Conservation (phyloP, 2,329 filamentous ascomycete genomes). For the Aspergillus texensis region DNA sequence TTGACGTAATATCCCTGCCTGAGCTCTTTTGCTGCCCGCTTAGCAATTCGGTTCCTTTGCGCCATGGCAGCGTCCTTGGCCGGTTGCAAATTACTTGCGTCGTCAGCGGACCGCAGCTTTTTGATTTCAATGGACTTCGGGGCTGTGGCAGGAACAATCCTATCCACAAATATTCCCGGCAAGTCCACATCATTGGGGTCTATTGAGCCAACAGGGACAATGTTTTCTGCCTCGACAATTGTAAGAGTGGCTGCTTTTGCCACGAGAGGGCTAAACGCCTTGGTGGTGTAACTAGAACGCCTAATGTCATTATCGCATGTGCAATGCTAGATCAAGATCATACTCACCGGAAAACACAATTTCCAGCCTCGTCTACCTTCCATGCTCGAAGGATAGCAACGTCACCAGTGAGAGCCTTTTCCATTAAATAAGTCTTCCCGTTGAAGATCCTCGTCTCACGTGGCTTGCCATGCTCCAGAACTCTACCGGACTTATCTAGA, state of each 20-base stretch:
- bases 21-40: constrained; percentile 76
- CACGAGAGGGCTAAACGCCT: constrained; percentile 75
- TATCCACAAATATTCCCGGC: constrained; percentile 80
- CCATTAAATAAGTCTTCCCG: constrained; percentile 74
- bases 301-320: constrained; percentile 1
- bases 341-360: constrained; percentile 72
- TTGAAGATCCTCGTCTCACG: constrained; percentile 74
- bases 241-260: constrained; percentile 77
- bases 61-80: constrained; percentile 35
- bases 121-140: constrained; percentile 73
- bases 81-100: constrained; percentile 42
- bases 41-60: constrained; percentile 66
- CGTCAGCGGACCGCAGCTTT: constrained; percentile 55
- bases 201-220: constrained; percentile 74
- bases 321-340: background rate
- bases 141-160: constrained; percentile 73
- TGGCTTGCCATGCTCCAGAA: constrained; percentile 68
- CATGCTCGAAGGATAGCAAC: constrained; percentile 76
- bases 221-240: constrained; percentile 84
- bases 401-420: constrained; percentile 74
- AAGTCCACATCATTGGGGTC: constrained; percentile 75
- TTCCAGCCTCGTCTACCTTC: constrained; percentile 76
- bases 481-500: constrained; percentile 78
- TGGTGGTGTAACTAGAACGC: constrained; percentile 63
- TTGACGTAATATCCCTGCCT: constrained; percentile 57